Percentiles rank a stretch among this genome's conserved stretches.
Conservation (phyloP, 768 basidiomycete genomes). For the Trametes cingulata region DNA sequence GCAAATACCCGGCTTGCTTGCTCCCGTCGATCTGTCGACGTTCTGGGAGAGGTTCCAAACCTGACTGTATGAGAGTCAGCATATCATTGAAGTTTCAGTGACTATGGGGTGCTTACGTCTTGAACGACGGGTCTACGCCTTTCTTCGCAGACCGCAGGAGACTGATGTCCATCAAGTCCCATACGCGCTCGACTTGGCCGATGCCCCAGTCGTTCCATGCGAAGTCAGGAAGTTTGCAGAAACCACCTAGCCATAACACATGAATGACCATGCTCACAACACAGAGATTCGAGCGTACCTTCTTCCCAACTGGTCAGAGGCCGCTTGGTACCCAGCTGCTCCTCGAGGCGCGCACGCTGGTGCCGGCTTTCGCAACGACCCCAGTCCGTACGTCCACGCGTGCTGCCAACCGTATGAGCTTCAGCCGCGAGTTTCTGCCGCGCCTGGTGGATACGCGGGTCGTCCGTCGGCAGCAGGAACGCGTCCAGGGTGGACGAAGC, state of each 20-base stretch:
- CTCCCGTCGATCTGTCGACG: slow-evolving; percentile 87
- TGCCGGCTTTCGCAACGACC: slow-evolving; percentile 90
- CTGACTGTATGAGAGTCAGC: slow-evolving; percentile 45
- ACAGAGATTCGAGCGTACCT: slow-evolving; percentile 55
- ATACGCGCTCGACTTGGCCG: slow-evolving; percentile 92
- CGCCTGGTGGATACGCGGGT: slow-evolving; percentile 88
- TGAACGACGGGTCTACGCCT: slow-evolving; percentile 84
- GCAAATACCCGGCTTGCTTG: slow-evolving; percentile 79
- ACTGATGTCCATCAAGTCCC: slow-evolving; percentile 94
- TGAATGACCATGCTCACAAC: not conserved
- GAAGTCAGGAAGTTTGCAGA: slow-evolving; percentile 83
- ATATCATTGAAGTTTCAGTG: not conserved
- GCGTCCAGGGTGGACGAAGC: slow-evolving; percentile 90
- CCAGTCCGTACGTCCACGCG: slow-evolving; percentile 84
- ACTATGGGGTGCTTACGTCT: slow-evolving; percentile 59
- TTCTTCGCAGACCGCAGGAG: slow-evolving; percentile 77
- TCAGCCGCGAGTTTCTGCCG: slow-evolving; percentile 81
- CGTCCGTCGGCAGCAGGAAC: slow-evolving; percentile 88
- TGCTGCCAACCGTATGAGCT: slow-evolving; percentile 61
- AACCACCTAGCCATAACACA: slow-evolving; percentile 53
- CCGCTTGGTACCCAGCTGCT: slow-evolving; percentile 76
- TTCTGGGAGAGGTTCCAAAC: slow-evolving; percentile 98
- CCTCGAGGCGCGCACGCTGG: slow-evolving; percentile 82
- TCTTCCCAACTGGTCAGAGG: slow-evolving; percentile 94
- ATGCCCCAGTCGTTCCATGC: slow-evolving; percentile 94